Conservation (phyloP, 1,284 basidiomycete genomes). For the Malassezia caprae region DNA sequence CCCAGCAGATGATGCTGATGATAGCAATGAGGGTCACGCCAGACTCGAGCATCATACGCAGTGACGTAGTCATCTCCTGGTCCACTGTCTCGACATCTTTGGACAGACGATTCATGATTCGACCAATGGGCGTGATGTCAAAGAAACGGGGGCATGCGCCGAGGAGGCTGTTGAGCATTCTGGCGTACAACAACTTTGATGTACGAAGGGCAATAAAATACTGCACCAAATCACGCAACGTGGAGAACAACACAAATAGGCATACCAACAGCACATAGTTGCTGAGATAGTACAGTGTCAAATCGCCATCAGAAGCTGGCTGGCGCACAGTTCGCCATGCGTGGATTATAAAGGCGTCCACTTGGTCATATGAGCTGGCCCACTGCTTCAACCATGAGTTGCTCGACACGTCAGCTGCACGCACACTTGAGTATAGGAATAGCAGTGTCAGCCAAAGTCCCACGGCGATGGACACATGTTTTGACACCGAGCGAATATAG, state of each 20-base stretch:
- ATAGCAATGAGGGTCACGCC: constrained; percentile 22
- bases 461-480: neutral
- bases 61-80: constrained; percentile 34
- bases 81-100: constrained; percentile 47
- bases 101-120: constrained; percentile 47
- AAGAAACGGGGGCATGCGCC: constrained; percentile 57
- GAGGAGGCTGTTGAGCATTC: constrained; percentile 69
- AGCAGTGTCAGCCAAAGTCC: constrained; percentile 27
- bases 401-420: constrained; percentile 31
- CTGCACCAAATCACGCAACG: constrained; percentile 31
- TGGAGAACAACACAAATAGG: constrained; percentile 30
- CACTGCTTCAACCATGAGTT: constrained; percentile 42
- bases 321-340: neutral
- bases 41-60: constrained; percentile 19
- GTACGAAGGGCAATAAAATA: constrained; percentile 36
- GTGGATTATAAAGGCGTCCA: neutral
- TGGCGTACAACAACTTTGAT: constrained; percentile 35
- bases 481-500: constrained; percentile 30
- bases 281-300: constrained; percentile 32
- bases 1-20: constrained; percentile 37
- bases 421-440: constrained; percentile 28
- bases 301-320: neutral
- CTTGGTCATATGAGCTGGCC: constrained; percentile 33
- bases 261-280: constrained; percentile 33
- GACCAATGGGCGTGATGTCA: constrained; percentile 43